Percentiles rank a stretch among this genome's conserved stretches.
phyloP scores from a whole-genome alignment of 345 rosid genomes.

The Eucalyptus fibrosa region DNA sequence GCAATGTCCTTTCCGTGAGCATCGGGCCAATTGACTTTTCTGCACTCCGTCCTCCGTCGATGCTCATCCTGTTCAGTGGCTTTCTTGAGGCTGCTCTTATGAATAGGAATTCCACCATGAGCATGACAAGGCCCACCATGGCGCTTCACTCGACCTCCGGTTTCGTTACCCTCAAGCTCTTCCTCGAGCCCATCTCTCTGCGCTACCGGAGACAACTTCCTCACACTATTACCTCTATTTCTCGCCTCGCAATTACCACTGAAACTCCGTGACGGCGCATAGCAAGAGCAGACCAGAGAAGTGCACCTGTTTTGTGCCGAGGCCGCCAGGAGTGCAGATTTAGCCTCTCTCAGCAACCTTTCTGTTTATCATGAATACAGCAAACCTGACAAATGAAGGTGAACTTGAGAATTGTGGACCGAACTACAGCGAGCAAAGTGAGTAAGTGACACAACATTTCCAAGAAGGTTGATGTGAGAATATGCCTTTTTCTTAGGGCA shows the following conservation, averaged over 20 bases:
- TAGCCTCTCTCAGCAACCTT: not conserved
- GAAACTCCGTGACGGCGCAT: slow-evolving; percentile 30
- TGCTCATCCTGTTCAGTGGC: not conserved
- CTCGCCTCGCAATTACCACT: slow-evolving; percentile 2
- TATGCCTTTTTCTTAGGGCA: not conserved
- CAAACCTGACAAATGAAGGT: not conserved
- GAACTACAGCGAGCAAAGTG: not conserved
- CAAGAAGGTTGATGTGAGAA: not conserved
- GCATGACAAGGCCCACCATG: not conserved
- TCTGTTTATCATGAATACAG: not conserved
- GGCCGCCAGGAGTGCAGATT: slow-evolving; percentile 54
- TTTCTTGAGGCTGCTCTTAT: slow-evolving; percentile 54
- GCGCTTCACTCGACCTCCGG: not conserved
- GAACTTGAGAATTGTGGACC: not conserved
- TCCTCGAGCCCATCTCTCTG: slow-evolving; percentile 22
- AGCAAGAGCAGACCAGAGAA: slow-evolving; percentile 62
- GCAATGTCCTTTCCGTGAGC: slow-evolving; percentile 72
- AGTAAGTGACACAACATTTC: not conserved
- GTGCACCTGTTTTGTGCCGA: slow-evolving; percentile 51
- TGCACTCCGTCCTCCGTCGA: slow-evolving; percentile 18
- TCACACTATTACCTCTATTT: not conserved
- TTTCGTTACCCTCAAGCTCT: not conserved
- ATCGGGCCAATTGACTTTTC: slow-evolving; percentile 79
- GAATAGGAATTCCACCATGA: slow-evolving; percentile 7
- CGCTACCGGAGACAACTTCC: slow-evolving; percentile 10